These are phyloP conservation scores for Geotrichum ghanense DNA, from an alignment of 805 yeast species.

Conservation along the genomic window DNA sequence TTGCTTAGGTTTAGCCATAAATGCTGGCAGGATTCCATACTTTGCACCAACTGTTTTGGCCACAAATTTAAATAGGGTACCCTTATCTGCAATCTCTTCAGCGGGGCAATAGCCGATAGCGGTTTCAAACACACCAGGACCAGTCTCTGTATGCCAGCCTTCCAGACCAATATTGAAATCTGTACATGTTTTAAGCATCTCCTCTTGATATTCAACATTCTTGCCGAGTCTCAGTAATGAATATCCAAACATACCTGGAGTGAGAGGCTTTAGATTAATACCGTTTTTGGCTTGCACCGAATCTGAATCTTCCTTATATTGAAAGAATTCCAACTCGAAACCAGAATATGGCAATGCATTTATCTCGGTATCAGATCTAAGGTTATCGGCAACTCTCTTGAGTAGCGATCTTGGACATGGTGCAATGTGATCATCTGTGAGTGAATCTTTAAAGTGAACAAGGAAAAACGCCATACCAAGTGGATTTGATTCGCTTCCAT, in stretches of 20 bases:
- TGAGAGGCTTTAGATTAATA: slow-evolving; percentile 18
- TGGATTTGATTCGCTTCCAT: neutral
- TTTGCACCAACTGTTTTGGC: slow-evolving; percentile 20
- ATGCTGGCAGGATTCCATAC: slow-evolving; percentile 22
- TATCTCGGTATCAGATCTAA: slow-evolving; percentile 3
- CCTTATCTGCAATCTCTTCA: slow-evolving; percentile 21
- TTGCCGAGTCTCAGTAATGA: slow-evolving; percentile 24
- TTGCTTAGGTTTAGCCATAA: slow-evolving; percentile 28
- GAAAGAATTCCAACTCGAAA: slow-evolving; percentile 25
- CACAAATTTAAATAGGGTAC: slow-evolving; percentile 22
- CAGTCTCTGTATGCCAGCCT: slow-evolving; percentile 28
- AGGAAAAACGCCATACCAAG: slow-evolving; percentile 20
- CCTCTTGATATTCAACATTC: slow-evolving; percentile 21
- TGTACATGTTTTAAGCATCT: slow-evolving; percentile 15
- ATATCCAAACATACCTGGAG: slow-evolving; percentile 28
- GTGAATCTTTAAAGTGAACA: slow-evolving; percentile 18
- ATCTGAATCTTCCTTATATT: slow-evolving; percentile 19
- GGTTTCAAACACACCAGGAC: slow-evolving; percentile 28
- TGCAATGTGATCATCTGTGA: slow-evolving; percentile 16
- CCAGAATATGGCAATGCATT: slow-evolving; percentile 21
- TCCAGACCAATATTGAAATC: slow-evolving; percentile 20
- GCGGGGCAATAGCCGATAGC: slow-evolving; percentile 24
- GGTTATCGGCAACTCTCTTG: slow-evolving; percentile 10
- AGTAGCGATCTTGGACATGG: slow-evolving; percentile 25
- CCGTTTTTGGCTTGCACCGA: slow-evolving; percentile 16